Evolutionary conservation across 2,329 filamentous ascomycete species (phyloP).

Genomic region (Zarea fungicola): DNA sequence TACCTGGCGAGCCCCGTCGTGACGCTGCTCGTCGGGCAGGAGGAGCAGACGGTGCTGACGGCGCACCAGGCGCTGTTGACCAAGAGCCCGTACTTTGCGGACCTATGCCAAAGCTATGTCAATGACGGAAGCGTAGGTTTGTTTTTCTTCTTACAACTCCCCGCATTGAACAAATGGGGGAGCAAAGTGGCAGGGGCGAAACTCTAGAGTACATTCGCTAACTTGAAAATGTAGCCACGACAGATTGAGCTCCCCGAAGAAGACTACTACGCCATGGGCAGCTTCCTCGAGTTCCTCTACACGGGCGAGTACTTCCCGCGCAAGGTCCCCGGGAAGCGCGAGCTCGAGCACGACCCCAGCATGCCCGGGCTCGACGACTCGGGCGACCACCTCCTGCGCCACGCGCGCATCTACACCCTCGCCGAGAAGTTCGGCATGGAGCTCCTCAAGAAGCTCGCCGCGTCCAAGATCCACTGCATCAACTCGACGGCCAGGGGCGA

Average conservation of each 20-base stretch:
- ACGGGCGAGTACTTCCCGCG: slow-evolving; percentile 63
- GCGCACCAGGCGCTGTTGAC: slow-evolving; percentile 74
- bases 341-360: slow-evolving; percentile 64
- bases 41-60: slow-evolving; percentile 59
- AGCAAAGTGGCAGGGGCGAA: no score
- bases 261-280: slow-evolving; percentile 30
- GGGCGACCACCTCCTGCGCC: slow-evolving; percentile 80
- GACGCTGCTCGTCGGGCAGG: slow-evolving; percentile 59
- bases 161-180: background rate
- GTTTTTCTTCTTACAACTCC: background rate
- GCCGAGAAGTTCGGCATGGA: slow-evolving; percentile 70
- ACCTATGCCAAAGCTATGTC: slow-evolving; percentile 56
- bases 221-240: slow-evolving; percentile 40
- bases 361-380: slow-evolving; percentile 65
- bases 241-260: slow-evolving; percentile 57
- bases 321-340: slow-evolving; percentile 56
- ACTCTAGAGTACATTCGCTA: background rate
- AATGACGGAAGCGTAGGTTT: slow-evolving; percentile 55
- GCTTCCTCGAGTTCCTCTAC: slow-evolving; percentile 38
- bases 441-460: slow-evolving; percentile 68
- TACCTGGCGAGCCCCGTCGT: slow-evolving; percentile 67
- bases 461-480: slow-evolving; percentile 88
- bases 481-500: slow-evolving; percentile 84
- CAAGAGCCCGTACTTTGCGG: slow-evolving; percentile 69
- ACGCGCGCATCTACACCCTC: slow-evolving; percentile 84